A percentile compares a stretch with the other conserved stretches of the same genome.
phyloP scores from a whole-genome alignment of 306 rosid genomes.

The Prunus mongolica region DNA sequence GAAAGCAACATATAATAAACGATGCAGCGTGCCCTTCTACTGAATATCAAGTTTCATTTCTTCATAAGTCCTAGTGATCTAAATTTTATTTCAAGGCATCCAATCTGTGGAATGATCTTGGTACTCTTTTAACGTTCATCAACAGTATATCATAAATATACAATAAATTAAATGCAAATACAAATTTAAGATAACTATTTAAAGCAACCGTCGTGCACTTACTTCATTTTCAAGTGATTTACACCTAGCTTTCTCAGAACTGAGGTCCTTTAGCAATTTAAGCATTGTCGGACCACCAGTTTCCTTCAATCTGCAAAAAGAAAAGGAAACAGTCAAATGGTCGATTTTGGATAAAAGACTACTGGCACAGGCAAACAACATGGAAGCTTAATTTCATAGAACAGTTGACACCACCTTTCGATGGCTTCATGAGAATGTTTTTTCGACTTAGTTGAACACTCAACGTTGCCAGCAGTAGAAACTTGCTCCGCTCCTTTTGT shows the following conservation, averaged over 20 bases:
- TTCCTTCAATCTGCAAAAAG: slow-evolving; percentile 35
- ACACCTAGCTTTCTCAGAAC: slow-evolving; percentile 42
- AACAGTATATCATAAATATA: background rate
- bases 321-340: background rate
- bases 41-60: background rate
- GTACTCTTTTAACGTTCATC: background rate
- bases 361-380: background rate
- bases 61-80: background rate
- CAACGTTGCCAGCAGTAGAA: slow-evolving; percentile 25
- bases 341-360: background rate
- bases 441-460: slow-evolving; percentile 25
- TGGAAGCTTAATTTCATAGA: background rate
- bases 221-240: slow-evolving; percentile 64
- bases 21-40: background rate
- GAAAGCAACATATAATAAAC: background rate
- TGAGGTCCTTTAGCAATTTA: slow-evolving; percentile 31
- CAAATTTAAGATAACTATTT: background rate
- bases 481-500: slow-evolving; percentile 12
- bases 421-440: slow-evolving; percentile 44
- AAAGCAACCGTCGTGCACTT: slow-evolving; percentile 5
- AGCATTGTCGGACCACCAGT: slow-evolving; percentile 24
- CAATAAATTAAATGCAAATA: background rate
- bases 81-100: background rate
- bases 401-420: slow-evolving; percentile 45
- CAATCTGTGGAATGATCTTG: too few species aligned